Percentiles rank a stretch among this genome's conserved stretches.
phyloP scores from a whole-genome alignment of 345 rosid genomes.

The Bruguiera parviflora region DNA sequence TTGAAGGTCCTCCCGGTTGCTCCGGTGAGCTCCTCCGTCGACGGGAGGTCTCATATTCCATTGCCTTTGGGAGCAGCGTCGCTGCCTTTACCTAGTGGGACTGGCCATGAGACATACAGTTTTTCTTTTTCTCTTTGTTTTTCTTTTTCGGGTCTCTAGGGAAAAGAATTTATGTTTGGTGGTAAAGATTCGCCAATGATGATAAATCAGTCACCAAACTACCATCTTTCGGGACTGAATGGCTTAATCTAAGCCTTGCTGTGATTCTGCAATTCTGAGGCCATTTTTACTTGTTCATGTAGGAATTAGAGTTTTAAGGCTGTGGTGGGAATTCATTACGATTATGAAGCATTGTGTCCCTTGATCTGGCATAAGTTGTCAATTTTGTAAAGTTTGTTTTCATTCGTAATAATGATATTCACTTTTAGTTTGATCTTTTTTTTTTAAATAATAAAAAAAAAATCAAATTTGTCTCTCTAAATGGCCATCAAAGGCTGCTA shows the following conservation, averaged over 20 bases:
- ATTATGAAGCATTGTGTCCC: no score
- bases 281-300: not conserved
- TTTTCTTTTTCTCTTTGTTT: not conserved
- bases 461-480: no score
- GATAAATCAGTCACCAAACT: constrained; percentile 19
- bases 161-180: no score
- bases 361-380: no score
- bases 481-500: no score
- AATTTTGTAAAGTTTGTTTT: no score
- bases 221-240: constrained; percentile 63
- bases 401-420: no score
- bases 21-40: constrained; percentile 29
- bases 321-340: no score
- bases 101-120: constrained; percentile 37
- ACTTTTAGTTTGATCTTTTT: no score
- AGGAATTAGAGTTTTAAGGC: not conserved
- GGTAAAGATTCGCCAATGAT: constrained; percentile 28
- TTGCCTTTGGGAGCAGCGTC: constrained; percentile 43
- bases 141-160: not conserved
- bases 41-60: constrained; percentile 33
- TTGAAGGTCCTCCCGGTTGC: constrained; percentile 24
- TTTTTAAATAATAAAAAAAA: no score
- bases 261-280: constrained; percentile 57
- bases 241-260: constrained; percentile 40
- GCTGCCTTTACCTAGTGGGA: constrained; percentile 14